Conservation (phyloP, 2,329 filamentous ascomycete genomes). For the Knoxdaviesia proteae region DNA sequence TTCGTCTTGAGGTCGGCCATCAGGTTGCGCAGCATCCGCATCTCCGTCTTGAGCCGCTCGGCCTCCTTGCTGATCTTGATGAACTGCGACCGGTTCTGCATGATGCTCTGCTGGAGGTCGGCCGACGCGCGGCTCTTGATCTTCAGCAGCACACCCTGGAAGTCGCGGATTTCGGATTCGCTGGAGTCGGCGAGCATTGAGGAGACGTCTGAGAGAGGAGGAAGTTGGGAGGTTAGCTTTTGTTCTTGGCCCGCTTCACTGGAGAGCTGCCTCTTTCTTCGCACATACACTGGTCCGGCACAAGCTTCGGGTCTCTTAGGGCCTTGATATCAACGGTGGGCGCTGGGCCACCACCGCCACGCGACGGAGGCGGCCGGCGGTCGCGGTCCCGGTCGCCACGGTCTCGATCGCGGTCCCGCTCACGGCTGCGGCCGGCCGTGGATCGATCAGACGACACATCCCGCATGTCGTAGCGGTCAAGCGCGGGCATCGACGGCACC, state of each 20-base stretch:
- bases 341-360: slow-evolving; percentile 26
- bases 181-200: slow-evolving; percentile 63
- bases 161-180: slow-evolving; percentile 69
- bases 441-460: too few species aligned
- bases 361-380: slow-evolving; percentile 31
- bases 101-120: slow-evolving; percentile 85
- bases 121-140: slow-evolving; percentile 58
- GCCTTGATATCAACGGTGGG: slow-evolving; percentile 57
- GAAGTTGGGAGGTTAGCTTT: slow-evolving; percentile 3
- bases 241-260: too few species aligned
- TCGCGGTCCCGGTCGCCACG: slow-evolving; percentile 12
- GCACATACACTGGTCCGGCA: slow-evolving; percentile 53
- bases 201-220: slow-evolving; percentile 30
- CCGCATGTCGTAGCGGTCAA: slow-evolving; percentile 27
- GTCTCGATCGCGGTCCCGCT: slow-evolving; percentile 11
- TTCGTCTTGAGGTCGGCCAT: slow-evolving; percentile 84
- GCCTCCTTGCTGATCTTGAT: slow-evolving; percentile 99
- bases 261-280: too few species aligned
- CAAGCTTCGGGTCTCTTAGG: slow-evolving; percentile 58
- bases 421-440: background rate
- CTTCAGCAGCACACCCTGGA: slow-evolving; percentile 53
- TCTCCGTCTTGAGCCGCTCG: slow-evolving; percentile 90
- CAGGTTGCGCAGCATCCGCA: slow-evolving; percentile 71
- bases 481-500: slow-evolving; percentile 44
- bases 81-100: slow-evolving; percentile 93